Conservation (phyloP, 352 stramenopile species). For the Phytopythium boreale region DNA sequence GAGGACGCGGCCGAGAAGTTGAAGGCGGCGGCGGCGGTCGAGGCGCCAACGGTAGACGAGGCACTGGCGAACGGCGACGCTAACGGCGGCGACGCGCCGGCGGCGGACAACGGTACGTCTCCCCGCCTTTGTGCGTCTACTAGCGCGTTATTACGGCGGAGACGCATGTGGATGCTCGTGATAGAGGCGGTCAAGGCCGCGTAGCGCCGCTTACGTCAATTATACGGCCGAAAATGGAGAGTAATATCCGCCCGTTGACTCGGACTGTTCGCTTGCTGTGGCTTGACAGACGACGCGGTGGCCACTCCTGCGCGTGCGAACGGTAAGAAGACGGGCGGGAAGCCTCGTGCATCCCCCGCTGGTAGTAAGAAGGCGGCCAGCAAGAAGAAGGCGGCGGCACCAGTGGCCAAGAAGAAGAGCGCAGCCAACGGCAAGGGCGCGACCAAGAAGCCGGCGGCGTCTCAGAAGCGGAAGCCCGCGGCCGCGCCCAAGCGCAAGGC, state of each 20-base stretch:
- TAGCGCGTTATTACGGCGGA: background rate
- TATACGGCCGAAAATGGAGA: too few species aligned
- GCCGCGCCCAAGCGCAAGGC: slow-evolving; percentile 53
- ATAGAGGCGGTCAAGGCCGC: background rate
- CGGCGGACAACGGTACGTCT: background rate
- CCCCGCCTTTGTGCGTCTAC: background rate
- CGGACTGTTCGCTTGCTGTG: background rate
- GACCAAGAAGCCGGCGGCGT: slow-evolving; percentile 15
- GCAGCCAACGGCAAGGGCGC: slow-evolving; percentile 13
- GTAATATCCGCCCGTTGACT: background rate
- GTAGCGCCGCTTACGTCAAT: too few species aligned
- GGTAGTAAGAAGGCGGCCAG: background rate
- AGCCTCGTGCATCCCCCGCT: background rate
- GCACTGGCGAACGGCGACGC: background rate
- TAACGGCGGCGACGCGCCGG: background rate
- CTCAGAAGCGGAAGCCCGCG: slow-evolving; percentile 25
- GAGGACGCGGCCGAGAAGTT: background rate
- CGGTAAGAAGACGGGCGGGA: background rate
- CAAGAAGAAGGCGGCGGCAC: background rate
- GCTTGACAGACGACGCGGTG: background rate
- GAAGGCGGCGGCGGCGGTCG: background rate
- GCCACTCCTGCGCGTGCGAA: background rate
- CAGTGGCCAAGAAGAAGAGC: background rate
- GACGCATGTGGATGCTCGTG: too few species aligned
- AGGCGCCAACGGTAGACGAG: background rate